phyloP scores from a whole-genome alignment of 768 basidiomycete species.

The Podaxis sp. region DNA sequence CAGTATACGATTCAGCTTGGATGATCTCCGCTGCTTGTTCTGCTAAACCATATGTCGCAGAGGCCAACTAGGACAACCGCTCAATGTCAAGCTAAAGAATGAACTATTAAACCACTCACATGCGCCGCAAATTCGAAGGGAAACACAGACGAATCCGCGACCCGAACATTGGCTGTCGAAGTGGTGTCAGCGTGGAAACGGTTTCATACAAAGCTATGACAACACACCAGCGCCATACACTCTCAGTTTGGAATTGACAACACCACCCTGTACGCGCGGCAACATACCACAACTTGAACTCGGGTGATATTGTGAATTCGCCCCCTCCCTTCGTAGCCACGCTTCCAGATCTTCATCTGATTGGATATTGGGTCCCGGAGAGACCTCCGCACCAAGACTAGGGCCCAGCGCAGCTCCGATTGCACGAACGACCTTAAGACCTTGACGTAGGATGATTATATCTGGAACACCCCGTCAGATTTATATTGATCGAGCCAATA shows the following conservation, averaged over 20 bases:
- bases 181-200: neutral
- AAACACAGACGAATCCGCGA: constrained; percentile 55
- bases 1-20: constrained; percentile 18
- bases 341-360: constrained; percentile 55
- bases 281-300: constrained; percentile 31
- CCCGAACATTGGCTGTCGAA: constrained; percentile 47
- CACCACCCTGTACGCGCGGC: constrained; percentile 27
- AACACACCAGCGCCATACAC: constrained; percentile 29
- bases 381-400: constrained; percentile 30
- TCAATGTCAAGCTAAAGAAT: neutral
- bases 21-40: constrained; percentile 27
- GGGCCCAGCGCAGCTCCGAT: constrained; percentile 49
- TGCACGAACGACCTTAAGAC: constrained; percentile 56
- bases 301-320: constrained; percentile 61
- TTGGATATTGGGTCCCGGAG: constrained; percentile 28
- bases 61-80: constrained; percentile 22
- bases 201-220: neutral
- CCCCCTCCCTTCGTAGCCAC: constrained; percentile 39
- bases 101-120: constrained; percentile 18
- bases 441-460: constrained; percentile 49
- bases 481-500: neutral
- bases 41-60: constrained; percentile 27
- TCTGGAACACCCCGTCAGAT: constrained; percentile 28
- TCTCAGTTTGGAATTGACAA: constrained; percentile 26
- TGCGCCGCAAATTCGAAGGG: constrained; percentile 41